These are phyloP conservation scores for Nannochloris sp. DNA, from an alignment of 139 green algal species.

Conservation along the genomic window DNA sequence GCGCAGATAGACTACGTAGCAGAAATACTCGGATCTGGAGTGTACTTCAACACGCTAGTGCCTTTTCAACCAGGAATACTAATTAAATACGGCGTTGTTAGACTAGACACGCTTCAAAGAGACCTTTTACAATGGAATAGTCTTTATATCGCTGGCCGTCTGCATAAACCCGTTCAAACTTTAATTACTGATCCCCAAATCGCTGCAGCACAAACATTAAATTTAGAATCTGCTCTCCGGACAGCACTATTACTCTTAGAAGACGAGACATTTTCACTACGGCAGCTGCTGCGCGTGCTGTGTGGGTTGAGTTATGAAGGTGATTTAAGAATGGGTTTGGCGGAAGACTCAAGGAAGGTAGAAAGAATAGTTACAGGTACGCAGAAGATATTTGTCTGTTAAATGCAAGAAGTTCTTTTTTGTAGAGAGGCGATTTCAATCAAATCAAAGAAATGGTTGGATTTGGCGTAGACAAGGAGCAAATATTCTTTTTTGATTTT, in stretches of 20 bases:
- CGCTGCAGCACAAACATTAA: conserved; percentile 21
- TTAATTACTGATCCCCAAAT: conserved; percentile 15
- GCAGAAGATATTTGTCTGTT: neutral
- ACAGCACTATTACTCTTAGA: conserved; percentile 69
- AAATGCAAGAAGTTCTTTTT: neutral
- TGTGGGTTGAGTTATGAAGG: conserved; percentile 74
- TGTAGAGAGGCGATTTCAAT: neutral
- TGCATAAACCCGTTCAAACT: conserved; percentile 77
- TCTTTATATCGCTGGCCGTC: conserved; percentile 67
- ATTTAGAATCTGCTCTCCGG: conserved; percentile 51
- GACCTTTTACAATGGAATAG: conserved; percentile 67
- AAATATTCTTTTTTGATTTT: neutral
- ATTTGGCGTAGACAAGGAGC: no score
- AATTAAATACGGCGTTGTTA: conserved; percentile 85
- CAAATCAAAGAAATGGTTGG: no score
- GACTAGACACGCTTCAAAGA: conserved; percentile 25
- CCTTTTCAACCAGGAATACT: conserved; percentile 8
- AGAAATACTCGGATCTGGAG: conserved; percentile 15
- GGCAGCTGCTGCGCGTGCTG: conserved; percentile 61
- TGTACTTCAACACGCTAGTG: conserved; percentile 40
- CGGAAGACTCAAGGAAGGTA: conserved; percentile 80
- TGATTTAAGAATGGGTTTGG: conserved; percentile 62
- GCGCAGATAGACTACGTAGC: neutral
- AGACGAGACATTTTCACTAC: conserved; percentile 27
- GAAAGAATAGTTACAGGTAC: conserved; percentile 52